A percentile compares a stretch with the other conserved stretches of the same genome.
Conservation (phyloP, 495 filamentous ascomycete species). For the Hypoxylon fuscum region DNA sequence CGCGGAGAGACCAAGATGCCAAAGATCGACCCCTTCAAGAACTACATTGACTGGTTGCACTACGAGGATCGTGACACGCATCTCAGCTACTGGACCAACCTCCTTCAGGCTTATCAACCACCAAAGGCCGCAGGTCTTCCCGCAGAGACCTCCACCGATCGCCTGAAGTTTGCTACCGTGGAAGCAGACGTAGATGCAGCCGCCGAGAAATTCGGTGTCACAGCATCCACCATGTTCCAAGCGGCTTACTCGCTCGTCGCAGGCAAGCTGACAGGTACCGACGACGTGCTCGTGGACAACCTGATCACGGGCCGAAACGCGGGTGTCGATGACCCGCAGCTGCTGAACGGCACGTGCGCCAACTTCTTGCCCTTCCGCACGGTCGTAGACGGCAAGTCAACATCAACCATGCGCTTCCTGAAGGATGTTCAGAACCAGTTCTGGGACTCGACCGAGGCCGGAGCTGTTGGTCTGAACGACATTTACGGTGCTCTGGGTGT, state of each 20-base stretch:
- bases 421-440: neutral
- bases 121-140: neutral
- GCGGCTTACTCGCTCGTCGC: neutral
- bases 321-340: neutral
- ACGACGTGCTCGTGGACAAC: neutral
- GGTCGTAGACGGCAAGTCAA: neutral
- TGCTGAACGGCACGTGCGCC: slow-evolving; percentile 3
- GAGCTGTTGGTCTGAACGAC: neutral
- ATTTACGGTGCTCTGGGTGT: neutral
- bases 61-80: neutral
- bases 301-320: slow-evolving; percentile 2
- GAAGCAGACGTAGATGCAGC: neutral
- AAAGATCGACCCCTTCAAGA: neutral
- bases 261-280: neutral
- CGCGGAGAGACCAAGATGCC: neutral
- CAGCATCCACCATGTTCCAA: neutral
- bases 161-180: neutral
- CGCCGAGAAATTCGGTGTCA: neutral
- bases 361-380: slow-evolving; percentile 3
- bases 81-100: neutral
- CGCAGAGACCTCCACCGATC: neutral
- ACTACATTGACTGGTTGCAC: neutral
- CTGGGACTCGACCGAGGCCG: neutral
- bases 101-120: neutral
- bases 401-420: neutral